Evolutionary conservation across 2,329 filamentous ascomycete species (phyloP).

Genomic region (Apiospora malaysiana): DNA sequence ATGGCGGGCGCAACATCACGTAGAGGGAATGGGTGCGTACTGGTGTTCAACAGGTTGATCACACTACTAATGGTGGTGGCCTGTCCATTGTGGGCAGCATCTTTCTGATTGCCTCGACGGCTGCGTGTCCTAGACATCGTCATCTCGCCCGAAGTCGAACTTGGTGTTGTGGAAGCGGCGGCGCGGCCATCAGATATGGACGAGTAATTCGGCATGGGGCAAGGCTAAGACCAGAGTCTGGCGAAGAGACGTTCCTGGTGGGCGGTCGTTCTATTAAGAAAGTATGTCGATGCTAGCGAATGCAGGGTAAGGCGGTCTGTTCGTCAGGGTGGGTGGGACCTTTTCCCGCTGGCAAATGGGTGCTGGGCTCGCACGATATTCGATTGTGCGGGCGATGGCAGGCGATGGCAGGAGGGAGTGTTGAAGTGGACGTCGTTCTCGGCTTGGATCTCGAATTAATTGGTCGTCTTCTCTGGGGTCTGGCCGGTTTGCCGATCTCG

Average conservation of each 20-base stretch:
- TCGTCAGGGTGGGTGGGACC: constrained; percentile 12
- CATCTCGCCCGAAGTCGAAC: constrained; percentile 51
- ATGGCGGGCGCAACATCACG: neutral
- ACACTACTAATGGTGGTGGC: constrained; percentile 91
- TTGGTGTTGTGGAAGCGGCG: constrained; percentile 40
- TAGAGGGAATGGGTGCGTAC: constrained; percentile 53
- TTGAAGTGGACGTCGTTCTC: neutral
- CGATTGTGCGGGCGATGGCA: constrained; percentile 6
- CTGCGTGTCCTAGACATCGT: constrained; percentile 44
- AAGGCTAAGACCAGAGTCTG: constrained; percentile 6
- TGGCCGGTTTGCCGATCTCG: constrained; percentile 16
- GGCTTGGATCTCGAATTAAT: constrained; percentile 7
- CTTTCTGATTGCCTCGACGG: constrained; percentile 70
- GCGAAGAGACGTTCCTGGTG: constrained; percentile 3
- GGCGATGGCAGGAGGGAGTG: no score
- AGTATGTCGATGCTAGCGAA: constrained; percentile 11
- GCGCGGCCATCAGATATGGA: constrained; percentile 56
- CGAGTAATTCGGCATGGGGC: constrained; percentile 60
- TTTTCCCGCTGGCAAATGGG: no score
- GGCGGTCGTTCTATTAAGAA: constrained; percentile 18
- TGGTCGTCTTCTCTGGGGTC: neutral
- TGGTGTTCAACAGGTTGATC: constrained; percentile 96
- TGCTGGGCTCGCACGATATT: neutral
- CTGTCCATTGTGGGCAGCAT: constrained; percentile 70
- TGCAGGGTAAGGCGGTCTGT: constrained; percentile 17